phyloP scores from a whole-genome alignment of 2,329 filamentous ascomycete species.

The Ascochyta koolunga region DNA sequence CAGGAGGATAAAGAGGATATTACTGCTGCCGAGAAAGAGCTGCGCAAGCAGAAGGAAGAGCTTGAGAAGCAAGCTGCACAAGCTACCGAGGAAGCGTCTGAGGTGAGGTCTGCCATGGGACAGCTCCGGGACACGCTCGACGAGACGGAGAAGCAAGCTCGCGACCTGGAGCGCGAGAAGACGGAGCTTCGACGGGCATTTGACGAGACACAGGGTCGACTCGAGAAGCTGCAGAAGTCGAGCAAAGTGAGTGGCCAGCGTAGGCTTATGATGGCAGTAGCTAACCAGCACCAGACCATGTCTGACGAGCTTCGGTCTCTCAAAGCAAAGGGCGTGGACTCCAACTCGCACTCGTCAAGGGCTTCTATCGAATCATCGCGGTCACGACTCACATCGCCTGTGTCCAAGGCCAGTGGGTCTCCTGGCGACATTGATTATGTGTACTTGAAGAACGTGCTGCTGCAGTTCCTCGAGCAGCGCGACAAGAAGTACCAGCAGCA shows the following conservation, averaged over 20 bases:
- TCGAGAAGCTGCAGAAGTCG: slow-evolving; percentile 79
- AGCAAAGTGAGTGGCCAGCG: slow-evolving; percentile 56
- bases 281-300: slow-evolving; percentile 51
- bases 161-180: slow-evolving; percentile 83
- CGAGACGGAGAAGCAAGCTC: slow-evolving; percentile 81
- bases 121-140: slow-evolving; percentile 82
- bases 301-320: slow-evolving; percentile 63
- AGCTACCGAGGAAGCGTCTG: slow-evolving; percentile 73
- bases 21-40: slow-evolving; percentile 73
- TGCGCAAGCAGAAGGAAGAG: slow-evolving; percentile 75
- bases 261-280: not conserved
- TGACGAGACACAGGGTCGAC: slow-evolving; percentile 76
- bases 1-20: slow-evolving; percentile 79
- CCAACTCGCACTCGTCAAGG: slow-evolving; percentile 59
- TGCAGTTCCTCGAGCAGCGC: slow-evolving; percentile 82
- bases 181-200: slow-evolving; percentile 74
- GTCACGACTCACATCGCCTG: slow-evolving; percentile 55
- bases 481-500: slow-evolving; percentile 77
- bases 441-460: slow-evolving; percentile 80
- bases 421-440: slow-evolving; percentile 60
- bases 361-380: slow-evolving; percentile 64
- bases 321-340: slow-evolving; percentile 51
- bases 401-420: slow-evolving; percentile 45
- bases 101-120: slow-evolving; percentile 76
- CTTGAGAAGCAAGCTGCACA: slow-evolving; percentile 73